These are phyloP conservation scores for Sphaerulina musiva DNA, from an alignment of 2,329 filamentous ascomycete genomes.

Conservation along the genomic window DNA sequence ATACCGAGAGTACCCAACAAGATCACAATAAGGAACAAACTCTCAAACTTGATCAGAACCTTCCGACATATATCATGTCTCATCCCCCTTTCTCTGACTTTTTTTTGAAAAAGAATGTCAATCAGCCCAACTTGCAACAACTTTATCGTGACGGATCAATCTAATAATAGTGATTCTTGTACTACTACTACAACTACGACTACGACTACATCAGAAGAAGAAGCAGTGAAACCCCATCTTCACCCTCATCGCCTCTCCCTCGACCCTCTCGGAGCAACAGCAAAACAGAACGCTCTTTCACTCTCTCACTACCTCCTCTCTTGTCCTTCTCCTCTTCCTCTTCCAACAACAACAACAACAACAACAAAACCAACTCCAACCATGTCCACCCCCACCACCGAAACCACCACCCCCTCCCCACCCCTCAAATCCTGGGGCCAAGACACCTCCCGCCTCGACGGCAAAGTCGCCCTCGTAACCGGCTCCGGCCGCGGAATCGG, in stretches of 20 bases:
- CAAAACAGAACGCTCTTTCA: slow-evolving; percentile 22
- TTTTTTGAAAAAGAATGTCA: slow-evolving; percentile 12
- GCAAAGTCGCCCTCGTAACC: slow-evolving; percentile 51
- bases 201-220: background rate
- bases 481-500: slow-evolving; percentile 59
- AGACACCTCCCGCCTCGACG: slow-evolving; percentile 47
- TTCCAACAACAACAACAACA: slow-evolving; percentile 20
- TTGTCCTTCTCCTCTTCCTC: slow-evolving; percentile 3
- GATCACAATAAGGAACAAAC: too few relatives aligned
- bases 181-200: background rate
- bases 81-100: background rate
- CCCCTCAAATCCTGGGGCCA: slow-evolving; percentile 29
- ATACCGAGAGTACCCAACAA: too few relatives aligned
- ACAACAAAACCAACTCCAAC: slow-evolving; percentile 32
- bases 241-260: slow-evolving; percentile 15
- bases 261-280: slow-evolving; percentile 24
- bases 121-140: background rate
- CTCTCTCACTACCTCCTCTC: slow-evolving; percentile 18
- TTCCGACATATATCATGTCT: slow-evolving; percentile 4
- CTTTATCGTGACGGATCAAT: background rate
- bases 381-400: slow-evolving; percentile 15
- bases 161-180: too few relatives aligned
- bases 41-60: background rate
- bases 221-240: background rate
- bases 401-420: slow-evolving; percentile 30